Percentiles rank a stretch among this genome's conserved stretches.
These are phyloP conservation scores for Halenospora varia DNA, from an alignment of 495 filamentous ascomycete species.

Conservation along the genomic window DNA sequence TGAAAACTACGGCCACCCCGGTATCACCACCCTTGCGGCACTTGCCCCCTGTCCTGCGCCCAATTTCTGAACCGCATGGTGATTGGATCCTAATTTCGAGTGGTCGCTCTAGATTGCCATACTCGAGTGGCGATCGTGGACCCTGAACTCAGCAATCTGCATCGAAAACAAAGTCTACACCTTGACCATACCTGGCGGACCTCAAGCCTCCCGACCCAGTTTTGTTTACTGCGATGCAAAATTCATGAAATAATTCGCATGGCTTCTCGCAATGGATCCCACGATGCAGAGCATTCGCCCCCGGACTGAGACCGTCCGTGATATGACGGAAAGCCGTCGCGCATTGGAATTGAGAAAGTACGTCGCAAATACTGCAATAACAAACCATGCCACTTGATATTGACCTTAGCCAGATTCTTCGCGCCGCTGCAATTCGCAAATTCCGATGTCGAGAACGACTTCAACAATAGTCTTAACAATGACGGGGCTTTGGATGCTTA, in stretches of 20 bases:
- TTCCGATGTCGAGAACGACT: not conserved
- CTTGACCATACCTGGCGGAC: no score
- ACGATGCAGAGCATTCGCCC: not conserved
- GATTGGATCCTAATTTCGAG: no score
- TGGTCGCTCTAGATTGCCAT: no score
- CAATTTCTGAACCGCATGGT: no score
- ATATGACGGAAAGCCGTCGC: conserved; percentile 12
- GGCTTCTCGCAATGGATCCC: not conserved
- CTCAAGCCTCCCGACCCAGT: no score
- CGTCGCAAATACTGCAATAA: no score
- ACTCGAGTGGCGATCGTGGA: no score
- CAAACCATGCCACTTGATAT: no score
- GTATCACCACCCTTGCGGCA: no score
- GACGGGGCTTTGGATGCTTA: conserved; percentile 22
- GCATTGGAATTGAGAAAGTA: conserved; percentile 22
- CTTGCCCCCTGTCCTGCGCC: no score
- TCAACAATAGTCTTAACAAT: conserved; percentile 14
- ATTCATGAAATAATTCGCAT: not conserved
- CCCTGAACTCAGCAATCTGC: no score
- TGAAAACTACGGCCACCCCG: no score
- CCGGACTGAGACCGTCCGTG: not conserved
- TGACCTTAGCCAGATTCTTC: conserved; percentile 21
- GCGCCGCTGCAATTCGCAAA: not conserved
- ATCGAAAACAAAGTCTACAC: not conserved
- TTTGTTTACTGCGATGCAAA: not conserved